Evolutionary conservation across 257 asterid genomes (phyloP).

Genomic region (Forsythia suspensa): DNA sequence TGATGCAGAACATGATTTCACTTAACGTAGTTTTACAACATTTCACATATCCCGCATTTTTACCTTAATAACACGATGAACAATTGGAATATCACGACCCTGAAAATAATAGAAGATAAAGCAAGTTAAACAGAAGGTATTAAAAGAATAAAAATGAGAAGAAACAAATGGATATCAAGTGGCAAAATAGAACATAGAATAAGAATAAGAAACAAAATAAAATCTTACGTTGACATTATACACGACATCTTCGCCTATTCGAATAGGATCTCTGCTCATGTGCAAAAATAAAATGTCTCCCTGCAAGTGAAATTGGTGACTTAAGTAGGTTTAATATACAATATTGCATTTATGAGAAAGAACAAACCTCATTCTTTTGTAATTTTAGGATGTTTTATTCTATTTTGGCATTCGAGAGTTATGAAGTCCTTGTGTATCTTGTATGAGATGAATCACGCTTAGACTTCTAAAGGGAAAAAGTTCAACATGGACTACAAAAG

Average conservation of each 20-base stretch:
- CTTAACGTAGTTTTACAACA: too few relatives aligned
- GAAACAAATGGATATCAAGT: not conserved
- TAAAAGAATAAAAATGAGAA: not conserved
- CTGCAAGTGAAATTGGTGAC: conserved; percentile 10
- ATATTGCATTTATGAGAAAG: too few relatives aligned
- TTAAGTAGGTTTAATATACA: too few relatives aligned
- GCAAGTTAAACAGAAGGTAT: not conserved
- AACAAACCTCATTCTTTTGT: too few relatives aligned
- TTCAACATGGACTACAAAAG: too few relatives aligned
- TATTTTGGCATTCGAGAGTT: too few relatives aligned
- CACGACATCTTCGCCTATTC: conserved; percentile 38
- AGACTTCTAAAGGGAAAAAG: too few relatives aligned
- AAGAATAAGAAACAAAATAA: not conserved
- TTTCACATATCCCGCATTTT: not conserved
- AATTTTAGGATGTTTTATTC: too few relatives aligned
- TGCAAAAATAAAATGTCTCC: conserved; percentile 41
- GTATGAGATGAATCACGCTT: too few relatives aligned
- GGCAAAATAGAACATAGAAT: too few relatives aligned
- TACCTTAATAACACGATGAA: conserved; percentile 84
- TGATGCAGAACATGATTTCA: not conserved
- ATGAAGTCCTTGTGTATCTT: too few relatives aligned
- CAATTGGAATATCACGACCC: conserved; percentile 67
- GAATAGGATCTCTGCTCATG: conserved; percentile 36
- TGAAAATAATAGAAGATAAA: conserved; percentile 26
- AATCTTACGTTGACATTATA: conserved; percentile 37